Conservation (phyloP, 2,329 filamentous ascomycete species). For the Ceratocystis smalleyi region DNA sequence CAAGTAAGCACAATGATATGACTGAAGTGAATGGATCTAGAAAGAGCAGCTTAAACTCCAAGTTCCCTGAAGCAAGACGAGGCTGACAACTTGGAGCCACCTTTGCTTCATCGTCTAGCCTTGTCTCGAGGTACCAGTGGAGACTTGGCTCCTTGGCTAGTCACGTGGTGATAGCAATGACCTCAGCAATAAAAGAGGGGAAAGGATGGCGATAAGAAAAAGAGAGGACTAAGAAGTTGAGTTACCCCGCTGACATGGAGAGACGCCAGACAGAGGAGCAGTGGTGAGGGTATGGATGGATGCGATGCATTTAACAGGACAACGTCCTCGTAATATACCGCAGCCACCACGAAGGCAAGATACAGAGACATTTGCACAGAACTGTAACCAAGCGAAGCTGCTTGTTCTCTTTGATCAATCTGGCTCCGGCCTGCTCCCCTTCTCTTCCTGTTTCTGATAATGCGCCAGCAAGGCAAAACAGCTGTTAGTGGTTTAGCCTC, state of each 20-base stretch:
- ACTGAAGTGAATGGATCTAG: neutral
- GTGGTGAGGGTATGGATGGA: neutral
- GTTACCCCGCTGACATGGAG: neutral
- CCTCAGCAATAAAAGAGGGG: conserved; percentile 1
- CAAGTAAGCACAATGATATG: neutral
- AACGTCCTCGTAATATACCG: too few species aligned
- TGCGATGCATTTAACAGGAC: too few species aligned
- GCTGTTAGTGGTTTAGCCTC: conserved; percentile 2
- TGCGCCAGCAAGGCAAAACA: neutral
- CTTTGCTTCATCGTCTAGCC: conserved; percentile 2
- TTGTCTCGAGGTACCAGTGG: conserved; percentile 2
- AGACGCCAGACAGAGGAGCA: neutral
- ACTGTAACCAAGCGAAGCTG: too few species aligned
- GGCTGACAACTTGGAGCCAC: conserved; percentile 9
- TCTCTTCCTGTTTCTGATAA: neutral
- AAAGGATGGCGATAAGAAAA: neutral
- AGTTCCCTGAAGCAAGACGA: neutral
- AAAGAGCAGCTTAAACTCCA: too few species aligned
- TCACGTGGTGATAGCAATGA: conserved; percentile 1
- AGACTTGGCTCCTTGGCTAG: too few species aligned
- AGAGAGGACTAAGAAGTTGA: too few species aligned
- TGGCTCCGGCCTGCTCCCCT: too few species aligned
- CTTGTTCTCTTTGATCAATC: too few species aligned
- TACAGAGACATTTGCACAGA: too few species aligned
- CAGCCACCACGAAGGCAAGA: too few species aligned